Conservation (phyloP, 2,329 filamentous ascomycete species). For the Lachnellula subtilissima region DNA sequence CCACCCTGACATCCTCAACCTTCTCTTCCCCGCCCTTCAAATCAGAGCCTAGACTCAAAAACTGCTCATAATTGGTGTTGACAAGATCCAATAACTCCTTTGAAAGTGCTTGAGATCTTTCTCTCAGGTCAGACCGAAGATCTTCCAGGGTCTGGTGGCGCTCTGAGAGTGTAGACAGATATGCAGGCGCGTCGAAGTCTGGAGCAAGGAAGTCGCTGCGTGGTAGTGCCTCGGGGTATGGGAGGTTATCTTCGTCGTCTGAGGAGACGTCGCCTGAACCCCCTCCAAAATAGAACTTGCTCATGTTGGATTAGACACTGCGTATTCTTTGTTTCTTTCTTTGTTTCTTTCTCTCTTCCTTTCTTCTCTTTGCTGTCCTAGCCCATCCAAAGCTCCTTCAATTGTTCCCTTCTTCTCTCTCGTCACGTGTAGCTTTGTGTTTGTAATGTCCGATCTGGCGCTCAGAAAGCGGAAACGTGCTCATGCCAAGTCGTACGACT, state of each 20-base stretch:
- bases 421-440: constrained; percentile 6
- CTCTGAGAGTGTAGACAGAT: constrained; percentile 77
- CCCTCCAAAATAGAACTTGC: constrained; percentile 41
- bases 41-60: constrained; percentile 75
- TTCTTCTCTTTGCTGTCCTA: neutral
- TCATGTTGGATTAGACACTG: constrained; percentile 33
- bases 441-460: neutral
- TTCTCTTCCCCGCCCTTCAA: constrained; percentile 84
- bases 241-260: constrained; percentile 64
- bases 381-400: neutral
- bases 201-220: constrained; percentile 75
- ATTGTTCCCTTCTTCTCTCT: neutral
- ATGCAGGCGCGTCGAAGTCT: constrained; percentile 73
- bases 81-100: constrained; percentile 90
- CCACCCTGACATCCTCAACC: constrained; percentile 84
- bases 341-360: neutral
- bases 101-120: constrained; percentile 72
- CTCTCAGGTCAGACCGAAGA: constrained; percentile 77
- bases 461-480: constrained; percentile 1
- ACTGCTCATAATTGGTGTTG: constrained; percentile 91
- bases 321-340: too few species aligned
- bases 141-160: constrained; percentile 96
- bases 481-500: constrained; percentile 8
- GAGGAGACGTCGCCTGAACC: constrained; percentile 27
- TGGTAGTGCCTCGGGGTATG: constrained; percentile 81